A percentile compares a stretch with the other conserved stretches of the same genome.
Evolutionary conservation across 805 yeast species (phyloP).

Genomic region (Candida suzukii): DNA sequence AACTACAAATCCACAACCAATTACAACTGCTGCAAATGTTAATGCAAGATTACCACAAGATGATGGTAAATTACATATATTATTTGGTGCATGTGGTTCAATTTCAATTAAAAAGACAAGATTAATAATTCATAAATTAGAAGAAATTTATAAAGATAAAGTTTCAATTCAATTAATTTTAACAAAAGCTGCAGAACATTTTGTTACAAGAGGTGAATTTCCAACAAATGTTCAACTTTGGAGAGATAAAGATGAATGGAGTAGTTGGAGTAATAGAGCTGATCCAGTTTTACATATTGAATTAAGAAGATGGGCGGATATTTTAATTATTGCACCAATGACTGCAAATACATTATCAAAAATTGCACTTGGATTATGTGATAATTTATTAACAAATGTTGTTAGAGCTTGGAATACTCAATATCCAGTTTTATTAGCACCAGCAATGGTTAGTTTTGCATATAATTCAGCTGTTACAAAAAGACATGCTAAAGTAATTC

Average conservation of each 20-base stretch:
- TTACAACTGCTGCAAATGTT: constrained; percentile 10
- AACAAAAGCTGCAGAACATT: constrained; percentile 46
- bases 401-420: constrained; percentile 94
- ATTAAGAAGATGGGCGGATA: constrained; percentile 94
- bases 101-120: constrained; percentile 44
- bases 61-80: constrained; percentile 49
- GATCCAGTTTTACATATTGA: constrained; percentile 76
- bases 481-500: constrained; percentile 66
- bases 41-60: constrained; percentile 37
- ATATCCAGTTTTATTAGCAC: constrained; percentile 84
- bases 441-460: constrained; percentile 92
- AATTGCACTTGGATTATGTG: constrained; percentile 86
- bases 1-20: neutral
- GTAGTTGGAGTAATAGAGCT: constrained; percentile 42
- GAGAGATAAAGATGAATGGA: constrained; percentile 57
- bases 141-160: constrained; percentile 45
- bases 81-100: constrained; percentile 55
- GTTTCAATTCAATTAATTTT: constrained; percentile 48
- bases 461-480: constrained; percentile 86
- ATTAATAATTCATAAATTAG: constrained; percentile 42
- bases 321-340: constrained; percentile 86
- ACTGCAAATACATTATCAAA: constrained; percentile 91
- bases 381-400: constrained; percentile 83
- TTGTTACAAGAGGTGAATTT: constrained; percentile 40
- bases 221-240: constrained; percentile 42